Base-by-base conservation (phyloP, 2,329 filamentous ascomycete genomes). In the Parascedosporium putredinis region DNA sequence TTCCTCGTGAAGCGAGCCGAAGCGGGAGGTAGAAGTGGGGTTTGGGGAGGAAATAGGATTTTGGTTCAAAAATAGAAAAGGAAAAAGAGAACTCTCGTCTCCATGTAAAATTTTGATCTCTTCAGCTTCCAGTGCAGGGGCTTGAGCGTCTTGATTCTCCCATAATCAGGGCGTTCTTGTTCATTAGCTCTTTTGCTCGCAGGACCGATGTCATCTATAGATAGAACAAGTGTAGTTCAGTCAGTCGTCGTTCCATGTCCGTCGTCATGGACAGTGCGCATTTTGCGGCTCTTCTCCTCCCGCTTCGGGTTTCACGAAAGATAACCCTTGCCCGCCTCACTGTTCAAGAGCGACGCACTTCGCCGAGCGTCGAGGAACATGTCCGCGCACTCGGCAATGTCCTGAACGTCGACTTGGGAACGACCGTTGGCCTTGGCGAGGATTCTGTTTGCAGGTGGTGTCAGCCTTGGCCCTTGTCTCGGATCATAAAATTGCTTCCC, bases 351-450 rank as follows among this genome's bases (percentile, higher is more conserved):
- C 54, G 74, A 70, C 55, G 87, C 86, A 65, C 87, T 91, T 57
- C 86, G 79, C 61, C 82, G 81, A 46, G 86, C 85, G 66, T 93
- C 87, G 56, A 91, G 79, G 72, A 93, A 91, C 47, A 93, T 70
- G 60, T 88, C 85, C 64, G 90, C 84, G 64, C 86, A 90, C 69
- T 93, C 87, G 14, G 77, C 78, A 55, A 93, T 80, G 65, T 91
- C 87, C 60, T 81, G 76, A 51, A 86, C 71, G 60, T 89, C 85
- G 60, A 91, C 89, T 62, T 87, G 83, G 55, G 74, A 77, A 60
- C 83, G 81, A 52, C 86, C 86, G 63, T 84, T 87, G 61, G 93
- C 87, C 63, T 87, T 84, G 52, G 91, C 88, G 60, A 97, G 77
- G 67, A 97, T 95, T 67, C 86, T 83, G 55, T 61, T 55, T 51